Percentiles rank a stretch among this genome's conserved stretches.
Conservation (phyloP, 768 basidiomycete genomes). For the Serendipita sp. region DNA sequence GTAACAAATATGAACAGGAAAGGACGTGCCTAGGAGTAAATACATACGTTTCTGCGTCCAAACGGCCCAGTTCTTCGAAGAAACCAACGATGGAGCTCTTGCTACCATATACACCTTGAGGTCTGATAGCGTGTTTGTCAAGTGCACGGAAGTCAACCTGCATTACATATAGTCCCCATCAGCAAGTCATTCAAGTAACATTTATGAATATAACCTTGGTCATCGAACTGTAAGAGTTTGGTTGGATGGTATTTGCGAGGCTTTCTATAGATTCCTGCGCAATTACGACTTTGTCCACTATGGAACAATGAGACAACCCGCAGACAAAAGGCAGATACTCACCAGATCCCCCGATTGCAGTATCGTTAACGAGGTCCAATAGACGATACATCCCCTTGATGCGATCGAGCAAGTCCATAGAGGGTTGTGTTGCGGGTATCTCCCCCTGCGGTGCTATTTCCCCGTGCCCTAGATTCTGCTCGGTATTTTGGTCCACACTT, state of each 20-base stretch:
- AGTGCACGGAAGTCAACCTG: constrained; percentile 36
- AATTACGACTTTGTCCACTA: constrained; percentile 51
- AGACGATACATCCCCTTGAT: constrained; percentile 36
- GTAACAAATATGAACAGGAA: background rate
- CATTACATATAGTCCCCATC: background rate
- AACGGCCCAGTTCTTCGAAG: constrained; percentile 20
- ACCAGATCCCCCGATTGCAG: constrained; percentile 37
- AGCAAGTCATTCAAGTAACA: too few species aligned
- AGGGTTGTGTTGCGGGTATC: background rate
- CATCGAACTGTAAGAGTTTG: constrained; percentile 36
- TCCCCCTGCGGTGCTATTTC: background rate
- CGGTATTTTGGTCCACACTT: background rate
- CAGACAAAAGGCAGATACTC: constrained; percentile 6
- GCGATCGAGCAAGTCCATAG: constrained; percentile 2
- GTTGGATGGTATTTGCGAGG: constrained; percentile 33
- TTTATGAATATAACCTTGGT: constrained; percentile 29
- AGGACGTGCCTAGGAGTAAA: background rate
- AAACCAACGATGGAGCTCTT: constrained; percentile 34
- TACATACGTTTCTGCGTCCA: constrained; percentile 28
- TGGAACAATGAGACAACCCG: background rate
- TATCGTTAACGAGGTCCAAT: constrained; percentile 37
- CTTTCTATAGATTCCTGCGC: constrained; percentile 31
- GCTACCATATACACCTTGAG: constrained; percentile 42
- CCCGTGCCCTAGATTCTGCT: background rate
- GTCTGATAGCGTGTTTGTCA: constrained; percentile 30